Evolutionary conservation across 345 rosid genomes (phyloP), one percentile per base, ranked within the genome.

Genomic region (Gossypium sturtianum): DNA sequence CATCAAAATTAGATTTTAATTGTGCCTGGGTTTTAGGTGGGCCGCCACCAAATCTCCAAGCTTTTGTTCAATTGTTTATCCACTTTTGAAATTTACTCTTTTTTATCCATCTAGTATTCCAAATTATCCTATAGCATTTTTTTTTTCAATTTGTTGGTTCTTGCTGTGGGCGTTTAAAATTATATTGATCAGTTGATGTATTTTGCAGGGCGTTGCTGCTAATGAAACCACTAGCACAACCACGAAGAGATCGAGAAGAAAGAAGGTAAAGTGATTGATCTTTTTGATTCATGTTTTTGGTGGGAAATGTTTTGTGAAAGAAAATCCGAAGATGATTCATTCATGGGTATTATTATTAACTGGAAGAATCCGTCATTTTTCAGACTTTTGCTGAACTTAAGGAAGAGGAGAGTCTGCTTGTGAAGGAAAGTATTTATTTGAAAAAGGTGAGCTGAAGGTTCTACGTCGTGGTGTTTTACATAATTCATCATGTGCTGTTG

Each of bases 311-410:
- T 60, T 23, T 29, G 7, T 56, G 38, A 5, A 12, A 45, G 63
- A 22, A 22, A 3, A 3, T n/a, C 8, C 12, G 41, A 44, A 16
- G 48, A 29, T 15, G 12, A 48, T 25, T 47, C 12, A 25, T 48
- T 47, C 7, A 22, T 13, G 43, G 25, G 27, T 56, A 56, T 34
- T 34, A 34, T 34, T 53, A 29, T 15, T 54, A 45, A 56, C 15
- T 11, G 1, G 62, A 51, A 7, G 19, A 9, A 57, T 69, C 62
- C 47, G 16, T 15, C 58, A 70, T 52, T 12, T 43, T 75, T 23
- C 87, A 93, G 98, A 89, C 93, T 0, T 89, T 86, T 82, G 89
- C 87, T 69, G 97, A 89, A 81, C 97, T 94, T 20, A 85, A 84
- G 73, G 84, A 82, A 48, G 97, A 89, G 81, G 97, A 88, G 79